Evolutionary conservation across 345 rosid species (phyloP), one percentile per base, ranked within the genome.

Genomic region (Camelina neglecta): DNA sequence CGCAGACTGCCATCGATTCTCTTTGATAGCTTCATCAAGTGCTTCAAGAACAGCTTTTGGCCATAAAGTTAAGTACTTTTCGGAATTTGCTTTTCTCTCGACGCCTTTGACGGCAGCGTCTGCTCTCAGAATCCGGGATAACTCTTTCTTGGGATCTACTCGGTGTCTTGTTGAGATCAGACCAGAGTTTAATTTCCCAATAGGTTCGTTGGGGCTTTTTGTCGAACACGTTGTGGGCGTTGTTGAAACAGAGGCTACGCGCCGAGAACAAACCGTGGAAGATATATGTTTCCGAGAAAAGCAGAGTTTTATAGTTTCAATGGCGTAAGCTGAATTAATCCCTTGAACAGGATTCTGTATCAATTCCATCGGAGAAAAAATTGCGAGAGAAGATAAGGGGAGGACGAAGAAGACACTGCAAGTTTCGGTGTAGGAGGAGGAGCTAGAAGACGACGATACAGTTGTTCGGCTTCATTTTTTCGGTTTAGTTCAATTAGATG

Each of bases 1-100:
- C 54, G 91, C 93, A 75, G 92, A 84, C 26, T 80, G 83, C 83
- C 95, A 86, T 55, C 80, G 83, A 44, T 87, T 84, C 23, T 85
- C 83, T 29, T 61, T 79, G 8, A 86, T 80, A 9, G 94, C 97
- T 1, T 83, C 98, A 29, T 89, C 93, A 48, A 88, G 91, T 64
- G 96, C 94, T 72, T 93, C 96, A 82, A 93, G 81, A 55, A 93
- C 87, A 69, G 96, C 88, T 80, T 83, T 93, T 55, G 98, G 94
- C 93, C 90, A 85, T 50, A 91, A 80, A n/a, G 80, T 86, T 4
- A 45, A 83, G 84, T 89, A 81, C 87, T 91, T 89, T 58, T 75
- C 83, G 7, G 98, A 89, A 69, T 85, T 84, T 33, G 93, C 86
- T 76, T 91, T 93, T 81, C 63, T 85, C 80, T 87, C 97, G 9